Percentiles rank a stretch among this genome's conserved stretches.
Conservation (phyloP, 1,139 yeast species). For the Geotrichum macrosporum region DNA sequence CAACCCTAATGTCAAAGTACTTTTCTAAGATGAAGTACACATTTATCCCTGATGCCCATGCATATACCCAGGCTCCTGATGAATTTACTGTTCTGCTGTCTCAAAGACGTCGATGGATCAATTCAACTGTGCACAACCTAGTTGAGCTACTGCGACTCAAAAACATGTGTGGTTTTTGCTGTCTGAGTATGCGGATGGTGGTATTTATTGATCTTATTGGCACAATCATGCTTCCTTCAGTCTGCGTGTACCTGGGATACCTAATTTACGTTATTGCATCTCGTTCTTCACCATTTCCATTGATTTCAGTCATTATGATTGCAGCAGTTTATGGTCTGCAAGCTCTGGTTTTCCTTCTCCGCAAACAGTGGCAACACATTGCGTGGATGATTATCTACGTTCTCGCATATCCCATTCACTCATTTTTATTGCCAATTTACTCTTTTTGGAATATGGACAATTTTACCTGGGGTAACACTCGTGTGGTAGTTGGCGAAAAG, state of each 20-base stretch:
- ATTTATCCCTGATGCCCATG: conserved; percentile 37
- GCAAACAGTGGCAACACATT: conserved; percentile 40
- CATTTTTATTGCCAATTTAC: conserved; percentile 39
- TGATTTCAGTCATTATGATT: conserved; percentile 37
- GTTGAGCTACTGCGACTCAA: conserved; percentile 35
- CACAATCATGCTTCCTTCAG: conserved; percentile 39
- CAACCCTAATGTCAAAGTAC: conserved; percentile 39
- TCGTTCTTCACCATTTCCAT: conserved; percentile 34
- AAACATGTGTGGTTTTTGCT: conserved; percentile 39
- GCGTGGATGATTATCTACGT: conserved; percentile 41
- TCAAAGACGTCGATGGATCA: conserved; percentile 42
- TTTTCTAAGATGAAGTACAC: conserved; percentile 34
- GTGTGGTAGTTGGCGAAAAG: conserved; percentile 42
- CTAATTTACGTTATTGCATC: conserved; percentile 37
- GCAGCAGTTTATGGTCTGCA: conserved; percentile 39
- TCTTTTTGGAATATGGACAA: conserved; percentile 42
- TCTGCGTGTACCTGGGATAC: conserved; percentile 37
- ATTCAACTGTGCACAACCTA: conserved; percentile 40
- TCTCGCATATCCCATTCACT: conserved; percentile 39
- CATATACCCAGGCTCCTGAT: conserved; percentile 38
- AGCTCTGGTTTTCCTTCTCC: conserved; percentile 36
- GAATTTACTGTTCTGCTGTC: conserved; percentile 36
- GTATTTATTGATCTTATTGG: conserved; percentile 39
- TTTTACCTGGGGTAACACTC: conserved; percentile 44
- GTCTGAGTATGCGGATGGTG: conserved; percentile 38